A percentile compares a stretch with the other conserved stretches of the same genome.
Conservation (phyloP, 805 yeast genomes). For the Spathaspora gorwiae region DNA sequence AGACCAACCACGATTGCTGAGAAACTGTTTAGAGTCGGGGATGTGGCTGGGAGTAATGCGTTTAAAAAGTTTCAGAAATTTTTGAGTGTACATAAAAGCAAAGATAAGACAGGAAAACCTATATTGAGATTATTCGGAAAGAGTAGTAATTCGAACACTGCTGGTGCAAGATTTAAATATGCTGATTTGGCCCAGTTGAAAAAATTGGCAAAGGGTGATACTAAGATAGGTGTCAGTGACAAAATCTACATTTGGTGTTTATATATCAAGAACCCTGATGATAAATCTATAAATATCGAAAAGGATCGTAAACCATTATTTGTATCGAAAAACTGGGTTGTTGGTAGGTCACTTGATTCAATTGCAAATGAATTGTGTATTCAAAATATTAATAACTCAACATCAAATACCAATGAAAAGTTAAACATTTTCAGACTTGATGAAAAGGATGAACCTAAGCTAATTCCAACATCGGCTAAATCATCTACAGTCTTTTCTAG, state of each 20-base stretch:
- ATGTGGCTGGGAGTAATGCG: slow-evolving; percentile 21
- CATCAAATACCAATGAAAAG: slow-evolving; percentile 35
- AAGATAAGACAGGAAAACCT: slow-evolving; percentile 3
- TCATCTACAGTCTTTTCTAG: slow-evolving; percentile 37
- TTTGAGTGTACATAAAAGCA: slow-evolving; percentile 19
- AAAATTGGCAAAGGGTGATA: slow-evolving; percentile 50
- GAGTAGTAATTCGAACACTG: slow-evolving; percentile 2
- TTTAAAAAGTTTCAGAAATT: slow-evolving; percentile 24
- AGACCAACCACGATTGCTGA: slow-evolving; percentile 24
- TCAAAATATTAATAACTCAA: slow-evolving; percentile 46
- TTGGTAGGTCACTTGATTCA: slow-evolving; percentile 55
- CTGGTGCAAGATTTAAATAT: slow-evolving; percentile 9
- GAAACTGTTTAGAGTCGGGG: slow-evolving; percentile 24
- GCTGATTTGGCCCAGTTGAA: slow-evolving; percentile 35
- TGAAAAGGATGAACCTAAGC: slow-evolving; percentile 24
- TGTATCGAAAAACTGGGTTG: slow-evolving; percentile 54
- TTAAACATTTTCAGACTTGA: slow-evolving; percentile 43
- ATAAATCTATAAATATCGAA: slow-evolving; percentile 18
- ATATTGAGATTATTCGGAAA: slow-evolving; percentile 2
- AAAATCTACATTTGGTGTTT: slow-evolving; percentile 48
- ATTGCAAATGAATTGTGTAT: slow-evolving; percentile 45
- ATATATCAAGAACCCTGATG: slow-evolving; percentile 24
- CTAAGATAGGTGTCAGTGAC: slow-evolving; percentile 37
- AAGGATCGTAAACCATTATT: slow-evolving; percentile 33
- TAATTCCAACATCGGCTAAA: slow-evolving; percentile 30